Base-by-base conservation (phyloP, 1,139 yeast genomes). In the Blastobotrys buckinghamii region DNA sequence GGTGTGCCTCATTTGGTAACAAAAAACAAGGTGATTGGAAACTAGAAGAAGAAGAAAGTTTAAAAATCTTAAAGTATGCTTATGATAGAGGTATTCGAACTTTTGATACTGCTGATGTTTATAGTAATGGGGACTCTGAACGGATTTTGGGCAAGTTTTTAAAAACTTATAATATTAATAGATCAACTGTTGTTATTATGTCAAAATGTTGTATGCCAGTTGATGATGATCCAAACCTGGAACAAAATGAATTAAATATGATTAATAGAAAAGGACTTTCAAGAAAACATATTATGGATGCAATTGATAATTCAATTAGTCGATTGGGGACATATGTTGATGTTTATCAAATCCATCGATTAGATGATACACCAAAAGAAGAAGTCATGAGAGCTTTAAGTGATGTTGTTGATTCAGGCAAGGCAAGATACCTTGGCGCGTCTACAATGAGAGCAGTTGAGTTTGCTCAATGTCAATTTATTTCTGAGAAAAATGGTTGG, bases 281-380 rank as follows among this genome's bases (percentile, higher is more conserved):
- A 1, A 61, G 79, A 53, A 75, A 74, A 46, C 77, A 76, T 55
- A 72, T 79, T 32, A 55, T 77, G 33, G 81, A 77, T 56, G 79
- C 81, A 1, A 77, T 68, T 16, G 68, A 73, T 44, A 73, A 60
- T 1, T 73, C 79, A 6, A 72, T 72, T n/a, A 64, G 75, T 44
- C 70, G 95, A 50, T 72, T 88, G 50, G 66, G 77, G 17, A 84
- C 95, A 0, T 85, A 85, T 60, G 68, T 88, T 54, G 96, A 88
- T 64, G 71, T 86, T 56, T 85, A 86, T 1, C 86, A 84, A 64
- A 71, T 87, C 63, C 96, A 88, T 65, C 66, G 82, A 50, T 67
- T 68, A 34, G 83, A 78, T 55, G 59, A 22, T 22, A 69, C 74
- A 3, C 75, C 78, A 27, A n/a, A 67, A 70, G 71, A 70, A 49